Evolutionary conservation across 192 early-diverging fungal genomes (phyloP).

Genomic region (Coemansia sp.): DNA sequence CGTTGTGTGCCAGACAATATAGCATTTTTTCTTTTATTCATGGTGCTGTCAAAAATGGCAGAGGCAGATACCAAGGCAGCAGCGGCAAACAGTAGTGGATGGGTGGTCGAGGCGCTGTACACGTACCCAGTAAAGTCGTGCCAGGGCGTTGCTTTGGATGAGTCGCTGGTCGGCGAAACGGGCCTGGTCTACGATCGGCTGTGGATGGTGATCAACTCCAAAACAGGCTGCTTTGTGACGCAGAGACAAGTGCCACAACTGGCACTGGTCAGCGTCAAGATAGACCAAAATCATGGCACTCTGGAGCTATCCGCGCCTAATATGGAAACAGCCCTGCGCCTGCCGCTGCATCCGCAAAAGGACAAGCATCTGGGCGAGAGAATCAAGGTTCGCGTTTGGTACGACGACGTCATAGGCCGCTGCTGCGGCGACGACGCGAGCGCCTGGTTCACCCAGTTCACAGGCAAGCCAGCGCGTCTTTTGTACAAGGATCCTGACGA

Average conservation of each 20-base stretch:
- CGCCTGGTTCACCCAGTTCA: slow-evolving; percentile 31
- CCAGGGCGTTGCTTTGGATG: slow-evolving; percentile 9
- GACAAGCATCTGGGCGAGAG: slow-evolving; percentile 11
- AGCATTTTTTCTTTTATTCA: not conserved
- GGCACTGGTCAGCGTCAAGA: slow-evolving; percentile 22
- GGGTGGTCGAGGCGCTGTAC: slow-evolving; percentile 34
- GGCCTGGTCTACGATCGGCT: slow-evolving; percentile 47
- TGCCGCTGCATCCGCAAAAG: slow-evolving; percentile 31
- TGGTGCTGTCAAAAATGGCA: not conserved
- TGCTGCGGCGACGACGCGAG: slow-evolving; percentile 26
- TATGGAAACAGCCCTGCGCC: slow-evolving; percentile 19
- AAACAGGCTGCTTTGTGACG: slow-evolving; percentile 34
- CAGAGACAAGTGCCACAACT: slow-evolving; percentile 39
- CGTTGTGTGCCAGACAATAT: too few relatives aligned
- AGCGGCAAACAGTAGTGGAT: not conserved
- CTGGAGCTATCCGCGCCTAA: slow-evolving; percentile 22
- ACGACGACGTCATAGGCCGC: slow-evolving; percentile 35
- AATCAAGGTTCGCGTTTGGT: slow-evolving; percentile 37
- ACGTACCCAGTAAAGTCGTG: slow-evolving; percentile 52
- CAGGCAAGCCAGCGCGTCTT: slow-evolving; percentile 31
- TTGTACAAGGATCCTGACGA: slow-evolving; percentile 30
- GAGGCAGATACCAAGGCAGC: not conserved
- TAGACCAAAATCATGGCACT: slow-evolving; percentile 3
- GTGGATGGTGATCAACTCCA: slow-evolving; percentile 41
- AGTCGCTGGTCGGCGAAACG: slow-evolving; percentile 18